Conservation (phyloP, 2,329 filamentous ascomycete species). For the Cladosporium sp. region DNA sequence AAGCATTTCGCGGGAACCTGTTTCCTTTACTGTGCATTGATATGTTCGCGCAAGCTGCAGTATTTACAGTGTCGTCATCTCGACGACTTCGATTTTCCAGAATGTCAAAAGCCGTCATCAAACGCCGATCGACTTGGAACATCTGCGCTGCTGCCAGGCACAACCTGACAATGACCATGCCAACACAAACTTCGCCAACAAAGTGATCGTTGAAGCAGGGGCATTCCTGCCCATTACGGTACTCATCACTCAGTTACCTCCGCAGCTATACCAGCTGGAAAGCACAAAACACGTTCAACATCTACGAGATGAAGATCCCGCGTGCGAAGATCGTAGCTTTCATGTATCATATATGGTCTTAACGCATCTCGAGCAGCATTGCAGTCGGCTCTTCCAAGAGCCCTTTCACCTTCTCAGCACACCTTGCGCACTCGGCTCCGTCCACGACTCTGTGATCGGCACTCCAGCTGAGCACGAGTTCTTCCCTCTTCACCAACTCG, state of each 20-base stretch:
- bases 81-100: not conserved
- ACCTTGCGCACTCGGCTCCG: slow-evolving; percentile 87
- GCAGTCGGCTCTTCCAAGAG: slow-evolving; percentile 78
- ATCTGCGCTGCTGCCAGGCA: too few relatives aligned
- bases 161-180: too few relatives aligned
- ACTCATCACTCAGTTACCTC: too few relatives aligned
- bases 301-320: too few relatives aligned
- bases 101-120: not conserved
- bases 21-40: not conserved
- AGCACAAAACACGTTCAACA: too few relatives aligned
- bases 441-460: slow-evolving; percentile 93
- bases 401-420: slow-evolving; percentile 71
- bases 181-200: too few relatives aligned
- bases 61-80: not conserved
- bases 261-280: too few relatives aligned
- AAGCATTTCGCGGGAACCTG: not conserved
- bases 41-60: not conserved
- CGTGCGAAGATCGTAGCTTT: not conserved
- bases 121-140: not conserved
- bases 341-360: not conserved
- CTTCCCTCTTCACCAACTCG: slow-evolving; percentile 64
- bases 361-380: slow-evolving; percentile 80
- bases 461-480: slow-evolving; percentile 92
- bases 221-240: not conserved
- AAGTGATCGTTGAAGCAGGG: not conserved